phyloP scores from a whole-genome alignment of 352 stramenopile genomes.

The Bremia lactucae region DNA sequence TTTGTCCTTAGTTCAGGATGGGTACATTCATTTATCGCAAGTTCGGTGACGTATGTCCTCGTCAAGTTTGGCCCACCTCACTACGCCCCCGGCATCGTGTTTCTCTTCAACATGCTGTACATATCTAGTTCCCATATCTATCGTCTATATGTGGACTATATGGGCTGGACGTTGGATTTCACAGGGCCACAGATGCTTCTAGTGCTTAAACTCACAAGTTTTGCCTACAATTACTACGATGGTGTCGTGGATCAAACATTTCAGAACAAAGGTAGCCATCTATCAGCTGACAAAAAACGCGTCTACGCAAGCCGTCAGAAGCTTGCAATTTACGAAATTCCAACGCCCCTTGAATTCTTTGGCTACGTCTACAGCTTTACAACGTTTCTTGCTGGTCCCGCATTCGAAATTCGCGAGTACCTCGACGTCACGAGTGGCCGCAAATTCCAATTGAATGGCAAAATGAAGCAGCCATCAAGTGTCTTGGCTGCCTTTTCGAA shows the following conservation, averaged over 20 bases:
- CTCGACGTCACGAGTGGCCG: conserved; percentile 51
- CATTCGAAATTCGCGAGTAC: conserved; percentile 94
- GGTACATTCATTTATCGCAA: conserved; percentile 92
- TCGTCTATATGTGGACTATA: conserved; percentile 92
- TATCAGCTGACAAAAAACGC: conserved; percentile 16
- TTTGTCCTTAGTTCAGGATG: conserved; percentile 88
- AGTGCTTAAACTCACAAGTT: conserved; percentile 95
- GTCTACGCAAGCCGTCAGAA: conserved; percentile 27
- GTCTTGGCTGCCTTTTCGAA: conserved; percentile 34
- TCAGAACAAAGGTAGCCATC: conserved; percentile 9
- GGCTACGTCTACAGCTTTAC: conserved; percentile 96
- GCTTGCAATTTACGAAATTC: conserved; percentile 66
- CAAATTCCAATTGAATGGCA: conserved; percentile 34
- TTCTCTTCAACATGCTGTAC: conserved; percentile 89
- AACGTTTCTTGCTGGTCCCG: conserved; percentile 90
- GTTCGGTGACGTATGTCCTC: conserved; percentile 83
- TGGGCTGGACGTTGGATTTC: conserved; percentile 83
- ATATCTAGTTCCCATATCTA: conserved; percentile 90
- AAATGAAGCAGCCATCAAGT: conserved; percentile 29
- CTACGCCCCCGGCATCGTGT: conserved; percentile 79
- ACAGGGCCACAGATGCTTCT: conserved; percentile 88
- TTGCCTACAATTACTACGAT: conserved; percentile 95
- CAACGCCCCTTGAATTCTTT: conserved; percentile 90
- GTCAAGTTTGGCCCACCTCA: conserved; percentile 36
- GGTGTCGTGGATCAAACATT: conserved; percentile 33